A percentile compares a stretch with the other conserved stretches of the same genome.
phyloP scores from a whole-genome alignment of 495 filamentous ascomycete species.

The Neurospora sp. region DNA sequence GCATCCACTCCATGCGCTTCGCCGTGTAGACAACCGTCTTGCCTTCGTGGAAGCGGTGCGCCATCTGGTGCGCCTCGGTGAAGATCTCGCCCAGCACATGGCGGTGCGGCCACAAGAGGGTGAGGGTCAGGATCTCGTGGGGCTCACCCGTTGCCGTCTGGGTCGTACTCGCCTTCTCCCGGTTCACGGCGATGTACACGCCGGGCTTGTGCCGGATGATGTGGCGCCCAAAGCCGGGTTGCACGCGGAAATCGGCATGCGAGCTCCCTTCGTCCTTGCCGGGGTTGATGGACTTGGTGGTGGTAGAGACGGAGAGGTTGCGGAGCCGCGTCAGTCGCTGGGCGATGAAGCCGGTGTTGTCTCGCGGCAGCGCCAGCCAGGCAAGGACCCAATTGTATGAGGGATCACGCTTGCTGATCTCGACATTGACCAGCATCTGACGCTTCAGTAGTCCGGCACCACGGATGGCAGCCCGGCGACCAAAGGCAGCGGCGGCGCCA shows the following conservation, averaged over 20 bases:
- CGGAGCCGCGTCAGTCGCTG: slow-evolving; percentile 39
- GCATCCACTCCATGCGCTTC: slow-evolving; percentile 67
- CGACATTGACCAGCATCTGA: slow-evolving; percentile 86
- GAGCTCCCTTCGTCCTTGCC: slow-evolving; percentile 54
- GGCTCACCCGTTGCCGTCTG: slow-evolving; percentile 71
- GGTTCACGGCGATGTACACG: slow-evolving; percentile 69
- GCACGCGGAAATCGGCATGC: slow-evolving; percentile 72
- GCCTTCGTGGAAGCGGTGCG: slow-evolving; percentile 69
- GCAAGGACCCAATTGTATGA: slow-evolving; percentile 90
- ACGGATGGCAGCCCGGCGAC: slow-evolving; percentile 60
- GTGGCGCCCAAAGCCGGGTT: slow-evolving; percentile 82
- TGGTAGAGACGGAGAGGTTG: slow-evolving; percentile 37
- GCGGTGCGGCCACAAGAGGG: slow-evolving; percentile 79
- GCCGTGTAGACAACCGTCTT: slow-evolving; percentile 89
- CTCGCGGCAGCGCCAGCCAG: slow-evolving; percentile 83
- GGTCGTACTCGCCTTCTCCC: slow-evolving; percentile 66
- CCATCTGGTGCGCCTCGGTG: slow-evolving; percentile 69
- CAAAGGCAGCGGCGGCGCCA: slow-evolving; percentile 64
- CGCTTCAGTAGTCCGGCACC: slow-evolving; percentile 63
- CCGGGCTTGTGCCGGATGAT: slow-evolving; percentile 76
- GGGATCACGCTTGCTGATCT: slow-evolving; percentile 86
- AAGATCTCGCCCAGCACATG: slow-evolving; percentile 82
- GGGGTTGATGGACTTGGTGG: slow-evolving; percentile 51
- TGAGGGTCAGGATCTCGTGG: slow-evolving; percentile 89
- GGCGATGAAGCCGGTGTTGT: slow-evolving; percentile 33